Evolutionary conservation across 2,329 filamentous ascomycete genomes (phyloP), one percentile per base, ranked within the genome.

Genomic region (Fusarium sp.): DNA sequence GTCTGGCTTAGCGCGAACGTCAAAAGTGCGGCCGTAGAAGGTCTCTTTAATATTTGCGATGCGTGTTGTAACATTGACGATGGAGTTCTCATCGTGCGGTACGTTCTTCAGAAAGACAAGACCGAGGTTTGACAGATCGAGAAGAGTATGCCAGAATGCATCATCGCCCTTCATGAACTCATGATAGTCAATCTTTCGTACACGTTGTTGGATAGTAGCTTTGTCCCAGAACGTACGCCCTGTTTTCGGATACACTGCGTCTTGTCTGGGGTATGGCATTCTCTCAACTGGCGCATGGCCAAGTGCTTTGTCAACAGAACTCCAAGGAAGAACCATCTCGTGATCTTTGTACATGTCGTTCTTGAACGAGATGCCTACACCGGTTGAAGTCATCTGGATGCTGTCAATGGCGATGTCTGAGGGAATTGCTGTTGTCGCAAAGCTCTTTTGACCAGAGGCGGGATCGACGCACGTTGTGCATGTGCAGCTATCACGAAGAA

Each of bases 21-120:
- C 93, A 90, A 95, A 98, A 0, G 94, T 97, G 74, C 87, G 86
- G 45, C 96, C 96, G 81, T 98, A 98, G 79, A 98, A 96, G 12
- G 95, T 96, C 76, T 94, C 91, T 77, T 94, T 92, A 31, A 98
- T 83, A 38, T 89, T 89, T 3, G 94, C 95, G 66, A 98, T 93
- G 57, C 91, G 89, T 8, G 86, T 85, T 5, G 91, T 92, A 64
- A 98, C 90, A 27, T 85, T 82, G 42, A 89, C 86, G 9, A 98
- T 92, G 9, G 90, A 87, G 3, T 86, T 81, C 68, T 92, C 88
- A 21, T 88, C 87, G 15, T 90, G 84, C 0, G 95, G 95, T 10
- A 97, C 91, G 67, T 89, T 88, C 54, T 88, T 89, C 33, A 98
- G 81, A 80, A 97, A 94, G 21, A 97, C 83, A 1, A 98, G 83